Evolutionary conservation across 2,329 filamentous ascomycete species (phyloP).

Genomic region (Phaeosphaeria sp.): DNA sequence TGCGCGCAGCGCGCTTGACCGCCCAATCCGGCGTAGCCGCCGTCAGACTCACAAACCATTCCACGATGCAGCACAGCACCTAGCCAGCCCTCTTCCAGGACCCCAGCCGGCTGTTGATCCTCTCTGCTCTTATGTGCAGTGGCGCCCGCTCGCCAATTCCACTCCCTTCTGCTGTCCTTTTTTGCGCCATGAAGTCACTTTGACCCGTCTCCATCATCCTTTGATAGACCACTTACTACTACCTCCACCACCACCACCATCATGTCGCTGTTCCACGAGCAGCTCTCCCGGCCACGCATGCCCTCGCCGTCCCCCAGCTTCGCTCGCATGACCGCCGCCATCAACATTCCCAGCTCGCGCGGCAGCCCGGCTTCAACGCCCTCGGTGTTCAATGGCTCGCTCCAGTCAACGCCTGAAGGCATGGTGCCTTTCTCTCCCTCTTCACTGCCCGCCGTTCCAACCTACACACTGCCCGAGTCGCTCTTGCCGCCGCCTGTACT

Average conservation of each 20-base stretch:
- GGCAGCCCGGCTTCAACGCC: conserved; percentile 49
- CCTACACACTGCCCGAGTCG: conserved; percentile 77
- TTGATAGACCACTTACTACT: conserved; percentile 16
- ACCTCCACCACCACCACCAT: conserved; percentile 19
- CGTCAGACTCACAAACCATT: conserved; percentile 40
- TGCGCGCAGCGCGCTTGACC: conserved; percentile 40
- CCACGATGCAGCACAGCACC: conserved; percentile 38
- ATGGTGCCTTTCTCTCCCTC: conserved; percentile 63
- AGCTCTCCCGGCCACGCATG: conserved; percentile 35
- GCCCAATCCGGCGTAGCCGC: conserved; percentile 30
- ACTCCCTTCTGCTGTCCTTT: conserved; percentile 17
- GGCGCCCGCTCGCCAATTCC: conserved; percentile 29
- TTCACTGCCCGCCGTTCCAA: conserved; percentile 50
- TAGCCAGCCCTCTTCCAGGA: conserved; percentile 26
- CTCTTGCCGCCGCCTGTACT: conserved; percentile 60
- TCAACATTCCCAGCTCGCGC: conserved; percentile 47
- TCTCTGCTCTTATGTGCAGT: conserved; percentile 34
- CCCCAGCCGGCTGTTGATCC: conserved; percentile 37
- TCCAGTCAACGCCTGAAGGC: conserved; percentile 72
- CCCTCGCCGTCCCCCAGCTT: conserved; percentile 44
- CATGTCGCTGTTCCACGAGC: conserved; percentile 39
- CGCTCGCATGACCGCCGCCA: conserved; percentile 35
- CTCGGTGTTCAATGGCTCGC: conserved; percentile 62
- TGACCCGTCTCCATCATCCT: conserved; percentile 21
- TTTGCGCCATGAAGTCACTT: conserved; percentile 37